Evolutionary conservation across 192 early-diverging fungal species (phyloP), one percentile per base, ranked within the genome.

Genomic region (Cladochytrium replicatum): DNA sequence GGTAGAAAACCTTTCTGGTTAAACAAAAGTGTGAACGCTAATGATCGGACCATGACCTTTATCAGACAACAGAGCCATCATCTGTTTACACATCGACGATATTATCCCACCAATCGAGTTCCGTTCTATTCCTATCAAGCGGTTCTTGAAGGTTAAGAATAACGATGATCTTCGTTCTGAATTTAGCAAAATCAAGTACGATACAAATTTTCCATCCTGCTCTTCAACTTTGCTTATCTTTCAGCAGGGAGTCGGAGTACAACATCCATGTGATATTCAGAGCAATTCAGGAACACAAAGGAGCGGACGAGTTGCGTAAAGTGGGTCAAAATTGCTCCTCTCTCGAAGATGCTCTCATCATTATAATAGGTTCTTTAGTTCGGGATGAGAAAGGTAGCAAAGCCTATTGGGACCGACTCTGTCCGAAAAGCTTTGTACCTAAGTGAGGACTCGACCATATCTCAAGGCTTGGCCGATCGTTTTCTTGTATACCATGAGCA

Each of bases 11-110:
- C 21, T 30, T 11, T 23, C 17, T 15, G 7, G 25, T 6, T 4
- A 43, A 11, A 45, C 28, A 30, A 6, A 9, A 24, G 6, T 23
- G 25, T 9, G 40, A 47, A 7, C 26, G 50, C 32, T 6, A 41
- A 52, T 25, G 27, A 5, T 17, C 4, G 15, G 6, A 15, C 27
- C 24, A n/a, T 29, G 3, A 11, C 34, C 25, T n/a, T 38, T 2
- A 5, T 13, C 15, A 68, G 25, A 80, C 92, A 3, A 71, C 63
- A 9, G 68, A 72, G 11, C 74, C 80, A 8, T 71, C 75, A 24
- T 78, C 85, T 4, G 83, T 92, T n/a, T 96, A 90, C 77, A 91
- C 26, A 44, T 86, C 48, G 80, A 86, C 3, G 68, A 78, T 47
- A 74, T 96, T 38, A 60, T 87, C 37, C 72, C 82, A 11, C 63